phyloP scores from a whole-genome alignment of 805 yeast genomes.

The Metschnikowia peoriensis region DNA sequence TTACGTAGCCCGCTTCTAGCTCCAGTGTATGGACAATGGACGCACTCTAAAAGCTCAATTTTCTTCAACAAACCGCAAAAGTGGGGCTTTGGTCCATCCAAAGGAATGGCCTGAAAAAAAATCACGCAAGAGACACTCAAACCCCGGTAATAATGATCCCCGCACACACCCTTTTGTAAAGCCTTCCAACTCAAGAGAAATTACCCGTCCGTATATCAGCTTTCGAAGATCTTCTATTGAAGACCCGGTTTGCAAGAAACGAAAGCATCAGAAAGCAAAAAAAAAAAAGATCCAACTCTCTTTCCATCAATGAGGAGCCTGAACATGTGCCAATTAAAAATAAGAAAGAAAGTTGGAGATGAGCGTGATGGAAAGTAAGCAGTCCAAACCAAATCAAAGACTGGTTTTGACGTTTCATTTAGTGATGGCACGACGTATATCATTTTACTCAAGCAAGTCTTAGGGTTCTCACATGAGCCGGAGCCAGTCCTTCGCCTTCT shows the following conservation, averaged over 20 bases:
- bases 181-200: slow-evolving; percentile 8
- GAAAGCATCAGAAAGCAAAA: slow-evolving; percentile 19
- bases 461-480: slow-evolving; percentile 14
- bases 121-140: background rate
- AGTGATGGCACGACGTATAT: background rate
- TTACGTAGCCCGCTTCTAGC: background rate
- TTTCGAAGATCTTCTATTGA: slow-evolving; percentile 11
- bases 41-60: slow-evolving; percentile 2
- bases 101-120: slow-evolving; percentile 13
- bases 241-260: slow-evolving; percentile 10
- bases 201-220: slow-evolving; percentile 15
- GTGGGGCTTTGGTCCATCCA: slow-evolving; percentile 17
- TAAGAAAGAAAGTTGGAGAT: background rate
- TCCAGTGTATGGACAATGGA: background rate
- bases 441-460: background rate
- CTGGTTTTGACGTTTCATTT: background rate
- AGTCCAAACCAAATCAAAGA: background rate
- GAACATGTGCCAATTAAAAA: slow-evolving; percentile 1
- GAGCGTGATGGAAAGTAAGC: slow-evolving; percentile 4
- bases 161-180: slow-evolving; percentile 7
- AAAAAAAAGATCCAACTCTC: background rate
- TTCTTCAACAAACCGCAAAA: slow-evolving; percentile 12
- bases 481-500: slow-evolving; percentile 4
- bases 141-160: background rate
- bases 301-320: background rate